A percentile compares a stretch with the other conserved stretches of the same genome.
phyloP scores from a whole-genome alignment of 345 rosid genomes.

The Eucalyptus polybractea region DNA sequence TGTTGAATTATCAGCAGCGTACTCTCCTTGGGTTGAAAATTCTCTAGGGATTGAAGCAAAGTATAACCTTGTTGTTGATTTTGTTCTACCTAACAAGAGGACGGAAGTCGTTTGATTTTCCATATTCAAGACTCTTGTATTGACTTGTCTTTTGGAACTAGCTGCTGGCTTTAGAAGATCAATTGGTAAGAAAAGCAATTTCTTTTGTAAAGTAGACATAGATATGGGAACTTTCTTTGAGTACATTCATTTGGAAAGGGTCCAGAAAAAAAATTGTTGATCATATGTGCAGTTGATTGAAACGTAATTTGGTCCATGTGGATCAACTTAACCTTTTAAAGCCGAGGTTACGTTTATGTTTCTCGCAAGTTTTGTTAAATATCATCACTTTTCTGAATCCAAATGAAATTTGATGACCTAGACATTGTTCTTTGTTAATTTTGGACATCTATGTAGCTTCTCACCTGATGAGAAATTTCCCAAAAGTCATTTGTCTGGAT shows the following conservation, averaged over 20 bases:
- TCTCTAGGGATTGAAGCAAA: neutral
- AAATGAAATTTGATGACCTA: neutral
- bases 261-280: neutral
- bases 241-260: neutral
- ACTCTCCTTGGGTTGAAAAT: neutral
- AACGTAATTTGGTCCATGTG: neutral
- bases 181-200: neutral
- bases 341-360: neutral
- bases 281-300: neutral
- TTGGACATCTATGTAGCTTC: neutral
- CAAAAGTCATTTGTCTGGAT: neutral
- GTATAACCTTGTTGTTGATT: neutral
- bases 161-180: neutral
- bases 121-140: neutral
- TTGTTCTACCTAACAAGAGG: neutral
- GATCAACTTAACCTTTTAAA: neutral
- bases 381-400: neutral
- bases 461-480: neutral
- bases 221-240: neutral
- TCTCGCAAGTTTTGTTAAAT: neutral
- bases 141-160: neutral
- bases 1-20: neutral
- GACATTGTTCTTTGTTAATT: neutral
- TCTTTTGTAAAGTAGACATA: neutral
- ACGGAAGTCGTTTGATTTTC: neutral